Evolutionary conservation across 257 asterid species (phyloP).

Genomic region (Solanum rostratum): DNA sequence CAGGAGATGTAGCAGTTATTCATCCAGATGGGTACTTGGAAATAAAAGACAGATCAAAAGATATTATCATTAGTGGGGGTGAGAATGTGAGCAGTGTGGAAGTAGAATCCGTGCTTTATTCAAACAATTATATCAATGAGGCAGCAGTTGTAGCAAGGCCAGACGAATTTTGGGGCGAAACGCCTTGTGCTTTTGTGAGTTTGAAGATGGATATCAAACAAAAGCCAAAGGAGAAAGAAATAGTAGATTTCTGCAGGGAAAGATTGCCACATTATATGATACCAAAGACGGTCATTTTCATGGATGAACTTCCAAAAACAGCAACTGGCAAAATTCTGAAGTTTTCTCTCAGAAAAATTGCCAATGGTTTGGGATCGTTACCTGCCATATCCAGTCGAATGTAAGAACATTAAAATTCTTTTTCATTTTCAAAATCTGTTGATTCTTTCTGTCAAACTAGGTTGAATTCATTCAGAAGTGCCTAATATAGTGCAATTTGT

Average conservation of each 20-base stretch:
- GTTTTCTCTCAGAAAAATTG: constrained; percentile 34
- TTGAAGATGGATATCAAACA: constrained; percentile 20
- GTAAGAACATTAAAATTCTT: background rate
- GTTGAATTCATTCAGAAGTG: background rate
- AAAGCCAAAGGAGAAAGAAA: constrained; percentile 30
- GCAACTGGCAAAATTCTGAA: constrained; percentile 69
- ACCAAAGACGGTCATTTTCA: constrained; percentile 58
- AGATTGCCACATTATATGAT: constrained; percentile 66
- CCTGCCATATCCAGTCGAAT: constrained; percentile 20
- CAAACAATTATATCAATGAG: constrained; percentile 51
- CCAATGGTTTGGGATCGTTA: constrained; percentile 24
- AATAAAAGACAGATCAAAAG: constrained; percentile 64
- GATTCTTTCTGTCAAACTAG: background rate
- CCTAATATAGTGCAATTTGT: background rate
- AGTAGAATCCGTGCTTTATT: constrained; percentile 60
- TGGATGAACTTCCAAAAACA: constrained; percentile 58
- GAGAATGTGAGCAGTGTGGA: constrained; percentile 82
- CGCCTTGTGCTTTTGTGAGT: constrained; percentile 70
- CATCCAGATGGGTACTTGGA: constrained; percentile 69
- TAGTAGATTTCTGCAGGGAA: constrained; percentile 40
- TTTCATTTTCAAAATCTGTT: background rate
- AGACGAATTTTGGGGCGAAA: constrained; percentile 71
- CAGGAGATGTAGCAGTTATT: constrained; percentile 75
- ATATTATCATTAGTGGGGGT: constrained; percentile 59
- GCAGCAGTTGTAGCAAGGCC: constrained; percentile 88